Evolutionary conservation across 2,329 filamentous ascomycete species (phyloP).

Genomic region (Chaetomium strumarium): DNA sequence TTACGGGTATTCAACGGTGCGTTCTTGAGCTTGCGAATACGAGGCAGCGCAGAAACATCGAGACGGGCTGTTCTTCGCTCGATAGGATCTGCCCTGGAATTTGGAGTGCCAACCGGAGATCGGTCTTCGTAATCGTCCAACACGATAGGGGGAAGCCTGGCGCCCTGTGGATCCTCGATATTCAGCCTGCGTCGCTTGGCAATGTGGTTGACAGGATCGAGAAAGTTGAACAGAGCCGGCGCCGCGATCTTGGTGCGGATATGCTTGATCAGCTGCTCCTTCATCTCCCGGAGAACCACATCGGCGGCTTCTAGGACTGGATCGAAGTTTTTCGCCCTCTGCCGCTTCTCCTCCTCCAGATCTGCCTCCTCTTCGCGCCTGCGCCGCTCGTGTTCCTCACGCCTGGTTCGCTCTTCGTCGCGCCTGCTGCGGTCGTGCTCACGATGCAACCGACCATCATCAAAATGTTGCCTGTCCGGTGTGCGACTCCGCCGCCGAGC

Average conservation of each 20-base stretch:
- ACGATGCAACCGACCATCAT: conserved; percentile 36
- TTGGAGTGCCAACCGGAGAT: conserved; percentile 59
- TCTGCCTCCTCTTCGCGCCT: conserved; percentile 74
- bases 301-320: conserved; percentile 81
- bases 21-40: conserved; percentile 65
- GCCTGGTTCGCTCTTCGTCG: conserved; percentile 35
- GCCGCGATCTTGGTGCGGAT: conserved; percentile 83
- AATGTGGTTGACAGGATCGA: conserved; percentile 75
- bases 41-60: conserved; percentile 61
- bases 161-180: conserved; percentile 61
- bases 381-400: conserved; percentile 59
- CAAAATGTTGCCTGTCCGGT: conserved; percentile 31
- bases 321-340: conserved; percentile 81
- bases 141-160: conserved; percentile 45
- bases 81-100: conserved; percentile 55
- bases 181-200: conserved; percentile 76
- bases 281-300: conserved; percentile 71
- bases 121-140: conserved; percentile 58
- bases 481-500: conserved; percentile 32
- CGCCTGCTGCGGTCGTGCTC: conserved; percentile 15
- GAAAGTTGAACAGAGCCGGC: conserved; percentile 70
- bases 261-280: conserved; percentile 80
- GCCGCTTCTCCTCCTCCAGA: conserved; percentile 82
- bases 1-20: conserved; percentile 52
- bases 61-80: conserved; percentile 54